phyloP scores from a whole-genome alignment of 768 basidiomycete species.

The Kwoniella mangroviensis region DNA sequence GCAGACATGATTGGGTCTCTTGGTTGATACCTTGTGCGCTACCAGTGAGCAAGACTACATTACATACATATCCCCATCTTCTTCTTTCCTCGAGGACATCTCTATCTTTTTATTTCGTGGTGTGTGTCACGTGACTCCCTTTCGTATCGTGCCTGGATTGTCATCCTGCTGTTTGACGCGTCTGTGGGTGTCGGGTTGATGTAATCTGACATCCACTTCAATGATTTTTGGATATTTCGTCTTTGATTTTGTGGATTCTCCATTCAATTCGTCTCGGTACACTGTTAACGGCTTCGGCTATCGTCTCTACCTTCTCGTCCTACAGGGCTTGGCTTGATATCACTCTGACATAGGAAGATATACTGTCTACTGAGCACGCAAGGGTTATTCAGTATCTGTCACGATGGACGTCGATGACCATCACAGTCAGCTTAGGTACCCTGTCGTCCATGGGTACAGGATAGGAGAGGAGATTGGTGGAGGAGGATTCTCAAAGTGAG shows the following conservation, averaged over 20 bases:
- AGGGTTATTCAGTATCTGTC: not conserved
- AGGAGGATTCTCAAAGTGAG: constrained; percentile 83
- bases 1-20: no score
- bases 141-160: not conserved
- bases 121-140: not conserved
- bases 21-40: no score
- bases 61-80: no score
- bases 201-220: not conserved
- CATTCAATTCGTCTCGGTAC: not conserved
- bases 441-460: constrained; percentile 64
- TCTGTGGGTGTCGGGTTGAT: not conserved
- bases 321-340: no score
- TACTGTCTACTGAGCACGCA: not conserved
- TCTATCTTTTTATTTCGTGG: not conserved
- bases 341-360: no score
- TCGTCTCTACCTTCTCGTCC: not conserved
- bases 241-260: not conserved
- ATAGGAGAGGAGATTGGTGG: constrained; percentile 79
- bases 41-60: no score
- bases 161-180: not conserved
- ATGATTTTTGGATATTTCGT: not conserved
- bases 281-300: not conserved
- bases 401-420: constrained; percentile 25
- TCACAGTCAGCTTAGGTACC: constrained; percentile 28
- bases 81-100: not conserved